These are phyloP conservation scores for Cryphonectria parasitica DNA, from an alignment of 2,329 filamentous ascomycete species.

Conservation along the genomic window DNA sequence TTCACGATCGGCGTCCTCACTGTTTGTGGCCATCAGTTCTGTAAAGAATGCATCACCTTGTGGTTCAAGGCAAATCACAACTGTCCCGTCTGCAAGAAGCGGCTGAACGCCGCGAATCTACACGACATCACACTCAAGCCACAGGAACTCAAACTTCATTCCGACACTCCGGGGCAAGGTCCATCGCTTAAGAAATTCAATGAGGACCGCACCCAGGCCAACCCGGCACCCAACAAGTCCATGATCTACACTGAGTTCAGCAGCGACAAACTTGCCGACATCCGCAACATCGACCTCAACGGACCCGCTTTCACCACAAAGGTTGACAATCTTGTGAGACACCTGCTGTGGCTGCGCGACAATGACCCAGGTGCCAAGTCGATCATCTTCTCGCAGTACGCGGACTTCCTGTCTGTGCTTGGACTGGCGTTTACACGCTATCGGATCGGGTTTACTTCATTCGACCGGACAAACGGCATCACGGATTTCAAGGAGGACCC, in stretches of 20 bases:
- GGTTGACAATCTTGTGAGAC: conserved; percentile 79
- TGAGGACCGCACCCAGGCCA: conserved; percentile 25
- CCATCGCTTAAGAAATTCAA: conserved; percentile 34
- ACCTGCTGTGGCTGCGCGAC: conserved; percentile 82
- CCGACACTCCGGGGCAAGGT: conserved; percentile 32
- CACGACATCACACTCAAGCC: conserved; percentile 87
- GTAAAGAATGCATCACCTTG: conserved; percentile 79
- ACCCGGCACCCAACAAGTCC: conserved; percentile 38
- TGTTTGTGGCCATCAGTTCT: conserved; percentile 89
- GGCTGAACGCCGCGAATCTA: conserved; percentile 68
- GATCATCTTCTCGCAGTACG: conserved; percentile 89
- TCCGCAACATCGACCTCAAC: conserved; percentile 78
- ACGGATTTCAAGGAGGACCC: conserved; percentile 77
- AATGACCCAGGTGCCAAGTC: conserved; percentile 87
- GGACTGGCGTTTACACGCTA: conserved; percentile 70
- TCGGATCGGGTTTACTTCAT: conserved; percentile 73
- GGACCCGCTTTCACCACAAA: conserved; percentile 84
- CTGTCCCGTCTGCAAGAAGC: conserved; percentile 83
- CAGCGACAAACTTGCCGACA: conserved; percentile 71
- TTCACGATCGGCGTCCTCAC: conserved; percentile 84
- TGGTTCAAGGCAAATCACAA: conserved; percentile 78
- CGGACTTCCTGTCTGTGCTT: conserved; percentile 78
- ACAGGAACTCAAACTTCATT: conserved; percentile 69
- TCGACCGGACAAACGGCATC: conserved; percentile 71
- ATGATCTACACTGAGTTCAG: conserved; percentile 80